Base-by-base conservation (phyloP, 768 basidiomycete species). In the Lentinus tigrinus region DNA sequence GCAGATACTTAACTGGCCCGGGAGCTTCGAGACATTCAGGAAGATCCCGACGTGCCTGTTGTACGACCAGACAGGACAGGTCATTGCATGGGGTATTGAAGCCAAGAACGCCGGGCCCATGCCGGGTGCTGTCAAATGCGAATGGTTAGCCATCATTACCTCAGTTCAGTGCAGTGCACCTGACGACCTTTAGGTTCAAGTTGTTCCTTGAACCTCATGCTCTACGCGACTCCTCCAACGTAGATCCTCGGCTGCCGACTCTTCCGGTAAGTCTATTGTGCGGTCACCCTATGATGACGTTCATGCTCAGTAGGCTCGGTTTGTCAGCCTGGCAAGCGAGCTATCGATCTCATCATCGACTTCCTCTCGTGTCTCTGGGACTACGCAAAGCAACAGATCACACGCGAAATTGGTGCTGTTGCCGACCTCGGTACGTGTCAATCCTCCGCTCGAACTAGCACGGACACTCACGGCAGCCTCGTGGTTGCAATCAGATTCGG, bases 1-100 rank as follows among this genome's bases (percentile, higher is more conserved):
- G 62, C 92, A 94, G 67, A 92, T 95, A 54, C 72, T 95, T 17
- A 82, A 82, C 58, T 95, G 93, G 93, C 92, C 90, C 0, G 91
- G 90, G 6, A 88, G 88, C 2, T 82, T 85, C 62, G 93, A 94
- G 72, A 92, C 88, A 0, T 94, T 91, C 77, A 79, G 91, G 67
- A 94, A 95, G 75, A 86, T 82, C 27, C 59, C 93, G 1, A 94
- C 93, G 1, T 94, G 93, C 71, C 77, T 95, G 36, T 70, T 94
- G 16, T 95, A 94, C 61, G 85, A 91, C 62, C 84, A 87, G 43
- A 72, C 76, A 31, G 91, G 91, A 0, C 80, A 80, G 59, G 85
- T 94, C 2, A 65, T 91, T 23, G 87, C 89, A 5, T 95, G 93
- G 92, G 92, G 93, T 1, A 73, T 93, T 49, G 89, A 93, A 74